A percentile compares a stretch with the other conserved stretches of the same genome.
These are phyloP conservation scores for Pythium scleroteichum DNA, from an alignment of 352 stramenopile genomes.

Conservation along the genomic window DNA sequence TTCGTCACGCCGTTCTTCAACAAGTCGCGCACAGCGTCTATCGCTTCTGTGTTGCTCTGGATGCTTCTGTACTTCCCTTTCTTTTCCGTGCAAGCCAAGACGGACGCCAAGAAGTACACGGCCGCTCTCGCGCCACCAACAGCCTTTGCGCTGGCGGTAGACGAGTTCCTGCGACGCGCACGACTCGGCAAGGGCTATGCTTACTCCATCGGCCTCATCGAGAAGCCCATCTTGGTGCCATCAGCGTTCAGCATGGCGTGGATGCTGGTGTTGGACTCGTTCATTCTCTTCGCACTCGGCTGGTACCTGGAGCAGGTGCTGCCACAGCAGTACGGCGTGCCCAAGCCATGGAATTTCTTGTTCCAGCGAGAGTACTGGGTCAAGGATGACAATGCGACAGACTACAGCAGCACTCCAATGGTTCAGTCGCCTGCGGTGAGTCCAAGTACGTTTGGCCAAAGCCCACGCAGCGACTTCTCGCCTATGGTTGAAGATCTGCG, in stretches of 20 bases:
- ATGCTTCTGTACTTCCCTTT: slow-evolving; percentile 72
- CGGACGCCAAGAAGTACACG: slow-evolving; percentile 44
- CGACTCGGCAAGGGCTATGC: slow-evolving; percentile 56
- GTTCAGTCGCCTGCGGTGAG: slow-evolving; percentile 6
- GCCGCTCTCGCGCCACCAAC: slow-evolving; percentile 55
- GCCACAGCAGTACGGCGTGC: slow-evolving; percentile 89
- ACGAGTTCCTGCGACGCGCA: slow-evolving; percentile 53
- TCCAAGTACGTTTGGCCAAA: background rate
- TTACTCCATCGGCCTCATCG: slow-evolving; percentile 42
- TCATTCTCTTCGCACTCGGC: slow-evolving; percentile 79
- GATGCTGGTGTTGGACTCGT: slow-evolving; percentile 70
- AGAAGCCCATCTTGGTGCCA: slow-evolving; percentile 48
- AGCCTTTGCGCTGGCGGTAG: slow-evolving; percentile 58
- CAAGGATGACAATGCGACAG: background rate
- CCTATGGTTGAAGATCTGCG: slow-evolving; percentile 5
- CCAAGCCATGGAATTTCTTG: slow-evolving; percentile 89
- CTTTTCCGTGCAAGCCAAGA: slow-evolving; percentile 50
- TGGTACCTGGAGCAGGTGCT: slow-evolving; percentile 93
- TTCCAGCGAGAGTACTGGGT: slow-evolving; percentile 50
- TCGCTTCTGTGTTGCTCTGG: slow-evolving; percentile 65
- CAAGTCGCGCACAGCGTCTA: slow-evolving; percentile 58
- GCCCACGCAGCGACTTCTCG: slow-evolving; percentile 8
- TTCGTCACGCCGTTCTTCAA: slow-evolving; percentile 71
- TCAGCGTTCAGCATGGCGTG: slow-evolving; percentile 53
- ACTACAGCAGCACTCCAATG: slow-evolving; percentile 6